Conservation (phyloP, 345 rosid genomes). For the Turritis glabra region DNA sequence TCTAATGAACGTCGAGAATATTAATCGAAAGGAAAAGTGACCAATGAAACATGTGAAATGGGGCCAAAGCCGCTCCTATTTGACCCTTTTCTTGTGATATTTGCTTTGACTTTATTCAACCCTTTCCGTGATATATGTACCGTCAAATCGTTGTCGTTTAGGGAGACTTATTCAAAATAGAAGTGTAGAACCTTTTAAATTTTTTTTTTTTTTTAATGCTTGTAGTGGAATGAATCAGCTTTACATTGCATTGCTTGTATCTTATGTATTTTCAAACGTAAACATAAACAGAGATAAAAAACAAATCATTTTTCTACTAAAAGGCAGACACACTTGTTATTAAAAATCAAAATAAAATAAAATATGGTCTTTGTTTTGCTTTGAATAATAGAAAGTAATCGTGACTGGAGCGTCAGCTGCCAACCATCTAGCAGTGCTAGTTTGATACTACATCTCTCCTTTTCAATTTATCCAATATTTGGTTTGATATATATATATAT, state of each 20-base stretch:
- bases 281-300: not conserved
- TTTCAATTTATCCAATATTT: not conserved
- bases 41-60: not conserved
- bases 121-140: constrained; percentile 21
- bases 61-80: not conserved
- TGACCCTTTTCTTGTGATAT: constrained; percentile 26
- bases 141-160: constrained; percentile 8
- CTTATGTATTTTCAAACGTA: not conserved
- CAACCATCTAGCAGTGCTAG: not conserved
- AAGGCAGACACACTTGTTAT: not conserved
- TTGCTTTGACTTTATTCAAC: constrained; percentile 29
- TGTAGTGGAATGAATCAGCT: constrained; percentile 8
- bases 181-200: too few relatives aligned
- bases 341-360: not conserved
- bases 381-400: constrained; percentile 20
- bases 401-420: constrained; percentile 31
- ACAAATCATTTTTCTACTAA: not conserved
- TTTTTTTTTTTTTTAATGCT: not conserved
- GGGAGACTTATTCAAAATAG: not conserved
- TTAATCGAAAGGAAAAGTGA: not conserved
- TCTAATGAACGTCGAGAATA: too few relatives aligned
- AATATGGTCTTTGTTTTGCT: constrained; percentile 18
- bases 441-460: not conserved
- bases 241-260: constrained; percentile 8
- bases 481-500: not conserved